phyloP scores from a whole-genome alignment of 2,329 filamentous ascomycete species.

The Gnomoniopsis smithogilvyi region DNA sequence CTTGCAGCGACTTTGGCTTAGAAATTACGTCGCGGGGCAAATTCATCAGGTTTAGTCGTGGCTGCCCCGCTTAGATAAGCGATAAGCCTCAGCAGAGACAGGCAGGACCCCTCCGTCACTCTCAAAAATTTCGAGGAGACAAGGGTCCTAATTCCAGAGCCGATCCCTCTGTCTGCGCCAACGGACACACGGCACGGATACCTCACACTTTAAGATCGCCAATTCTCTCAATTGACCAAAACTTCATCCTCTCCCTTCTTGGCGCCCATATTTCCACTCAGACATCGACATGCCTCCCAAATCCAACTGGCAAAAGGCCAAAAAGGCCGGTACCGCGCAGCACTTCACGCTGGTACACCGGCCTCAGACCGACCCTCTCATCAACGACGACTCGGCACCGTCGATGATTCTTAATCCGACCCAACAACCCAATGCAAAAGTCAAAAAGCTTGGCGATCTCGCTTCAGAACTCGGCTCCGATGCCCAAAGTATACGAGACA shows the following conservation, averaged over 20 bases:
- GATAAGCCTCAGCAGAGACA: neutral
- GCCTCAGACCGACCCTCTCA: slow-evolving; percentile 94
- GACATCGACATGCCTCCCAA: slow-evolving; percentile 20
- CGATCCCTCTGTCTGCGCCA: neutral
- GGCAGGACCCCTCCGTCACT: neutral
- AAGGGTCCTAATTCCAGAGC: neutral
- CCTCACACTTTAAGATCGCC: neutral
- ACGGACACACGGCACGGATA: neutral
- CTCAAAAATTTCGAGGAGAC: slow-evolving; percentile 6
- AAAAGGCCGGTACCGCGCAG: slow-evolving; percentile 72
- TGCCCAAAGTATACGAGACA: slow-evolving; percentile 65
- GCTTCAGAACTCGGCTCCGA: slow-evolving; percentile 70
- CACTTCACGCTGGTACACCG: slow-evolving; percentile 95
- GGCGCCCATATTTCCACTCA: neutral
- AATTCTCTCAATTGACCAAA: neutral
- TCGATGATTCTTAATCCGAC: slow-evolving; percentile 84
- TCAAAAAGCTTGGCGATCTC: slow-evolving; percentile 73
- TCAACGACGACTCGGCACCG: slow-evolving; percentile 85
- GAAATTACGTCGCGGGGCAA: slow-evolving; percentile 24
- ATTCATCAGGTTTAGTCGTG: slow-evolving; percentile 3
- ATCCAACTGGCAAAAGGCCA: slow-evolving; percentile 41
- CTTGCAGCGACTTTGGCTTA: slow-evolving; percentile 17
- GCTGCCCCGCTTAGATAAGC: slow-evolving; percentile 14
- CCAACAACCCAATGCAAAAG: slow-evolving; percentile 45
- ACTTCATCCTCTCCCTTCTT: neutral